A percentile compares a stretch with the other conserved stretches of the same genome.
phyloP scores from a whole-genome alignment of 163 green algal genomes.

The Picocystis sp. region DNA sequence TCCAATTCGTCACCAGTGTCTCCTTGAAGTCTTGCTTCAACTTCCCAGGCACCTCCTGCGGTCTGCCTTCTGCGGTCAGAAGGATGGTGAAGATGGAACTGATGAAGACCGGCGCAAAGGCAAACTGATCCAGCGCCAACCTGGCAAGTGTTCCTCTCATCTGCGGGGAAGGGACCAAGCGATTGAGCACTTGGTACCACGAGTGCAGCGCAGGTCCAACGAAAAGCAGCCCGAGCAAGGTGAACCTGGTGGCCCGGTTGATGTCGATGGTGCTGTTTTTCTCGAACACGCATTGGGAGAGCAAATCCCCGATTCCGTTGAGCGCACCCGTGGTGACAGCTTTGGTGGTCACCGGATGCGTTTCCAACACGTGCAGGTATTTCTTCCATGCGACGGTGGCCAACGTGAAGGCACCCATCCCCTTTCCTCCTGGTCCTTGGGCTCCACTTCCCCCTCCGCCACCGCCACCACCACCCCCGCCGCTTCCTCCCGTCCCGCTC shows the following conservation, averaged over 20 bases:
- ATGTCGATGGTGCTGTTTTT: slow-evolving; percentile 28
- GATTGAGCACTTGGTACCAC: slow-evolving; percentile 52
- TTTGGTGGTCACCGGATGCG: slow-evolving; percentile 33
- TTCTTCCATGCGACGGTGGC: neutral
- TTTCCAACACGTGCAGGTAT: slow-evolving; percentile 3
- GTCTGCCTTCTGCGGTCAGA: slow-evolving; percentile 38
- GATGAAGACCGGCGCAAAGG: slow-evolving; percentile 75
- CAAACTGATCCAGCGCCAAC: slow-evolving; percentile 59
- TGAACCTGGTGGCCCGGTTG: slow-evolving; percentile 51
- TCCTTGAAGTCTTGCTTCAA: slow-evolving; percentile 49
- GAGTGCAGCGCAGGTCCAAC: slow-evolving; percentile 59
- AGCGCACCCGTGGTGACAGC: slow-evolving; percentile 51
- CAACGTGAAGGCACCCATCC: neutral
- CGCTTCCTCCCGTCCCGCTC: too few species aligned
- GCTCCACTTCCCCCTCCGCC: slow-evolving; percentile 3
- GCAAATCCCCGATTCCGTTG: slow-evolving; percentile 54
- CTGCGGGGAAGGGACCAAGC: slow-evolving; percentile 23
- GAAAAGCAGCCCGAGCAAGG: slow-evolving; percentile 39
- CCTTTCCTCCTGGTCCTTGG: neutral
- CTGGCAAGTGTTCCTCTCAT: slow-evolving; percentile 23
- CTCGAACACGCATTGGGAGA: slow-evolving; percentile 54
- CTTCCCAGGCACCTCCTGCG: slow-evolving; percentile 32
- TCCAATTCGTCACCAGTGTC: slow-evolving; percentile 73
- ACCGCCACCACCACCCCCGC: too few species aligned
- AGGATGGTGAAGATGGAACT: slow-evolving; percentile 40